Conservation (phyloP, 2,329 filamentous ascomycete species). For the Claviceps arundinis region DNA sequence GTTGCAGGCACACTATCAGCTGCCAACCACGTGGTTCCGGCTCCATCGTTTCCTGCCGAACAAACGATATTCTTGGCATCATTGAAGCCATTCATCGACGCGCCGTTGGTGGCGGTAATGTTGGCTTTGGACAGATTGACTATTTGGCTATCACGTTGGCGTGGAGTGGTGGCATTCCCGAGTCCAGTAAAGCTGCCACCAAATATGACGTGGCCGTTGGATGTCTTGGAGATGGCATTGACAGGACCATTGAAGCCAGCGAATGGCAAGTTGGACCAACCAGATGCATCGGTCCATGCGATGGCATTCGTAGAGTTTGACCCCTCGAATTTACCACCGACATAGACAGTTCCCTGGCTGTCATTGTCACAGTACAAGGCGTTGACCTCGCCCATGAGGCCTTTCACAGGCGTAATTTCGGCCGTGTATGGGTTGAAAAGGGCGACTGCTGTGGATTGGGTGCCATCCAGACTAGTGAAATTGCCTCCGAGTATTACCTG, state of each 20-base stretch:
- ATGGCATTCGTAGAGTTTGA: conserved; percentile 82
- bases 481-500: conserved; percentile 83
- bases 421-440: conserved; percentile 64
- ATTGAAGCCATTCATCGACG: conserved; percentile 49
- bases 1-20: conserved; percentile 61
- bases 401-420: conserved; percentile 59
- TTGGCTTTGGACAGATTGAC: conserved; percentile 74
- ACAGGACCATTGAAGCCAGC: conserved; percentile 91
- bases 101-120: conserved; percentile 53
- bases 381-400: conserved; percentile 70
- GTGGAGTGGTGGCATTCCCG: conserved; percentile 62
- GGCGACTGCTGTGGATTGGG: conserved; percentile 65
- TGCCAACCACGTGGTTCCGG: conserved; percentile 70
- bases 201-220: conserved; percentile 79
- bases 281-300: conserved; percentile 55
- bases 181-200: conserved; percentile 82
- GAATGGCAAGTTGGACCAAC: conserved; percentile 76
- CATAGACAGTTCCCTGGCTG: conserved; percentile 65
- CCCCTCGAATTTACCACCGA: conserved; percentile 75
- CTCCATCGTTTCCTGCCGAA: conserved; percentile 48
- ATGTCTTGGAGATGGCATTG: conserved; percentile 65
- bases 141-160: conserved; percentile 56
- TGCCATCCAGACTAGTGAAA: conserved; percentile 77
- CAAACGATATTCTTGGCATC: conserved; percentile 77
- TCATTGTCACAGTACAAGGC: conserved; percentile 69